Evolutionary conservation across 2,329 filamentous ascomycete genomes (phyloP).

Genomic region (Trichophyton mentagrophytes): DNA sequence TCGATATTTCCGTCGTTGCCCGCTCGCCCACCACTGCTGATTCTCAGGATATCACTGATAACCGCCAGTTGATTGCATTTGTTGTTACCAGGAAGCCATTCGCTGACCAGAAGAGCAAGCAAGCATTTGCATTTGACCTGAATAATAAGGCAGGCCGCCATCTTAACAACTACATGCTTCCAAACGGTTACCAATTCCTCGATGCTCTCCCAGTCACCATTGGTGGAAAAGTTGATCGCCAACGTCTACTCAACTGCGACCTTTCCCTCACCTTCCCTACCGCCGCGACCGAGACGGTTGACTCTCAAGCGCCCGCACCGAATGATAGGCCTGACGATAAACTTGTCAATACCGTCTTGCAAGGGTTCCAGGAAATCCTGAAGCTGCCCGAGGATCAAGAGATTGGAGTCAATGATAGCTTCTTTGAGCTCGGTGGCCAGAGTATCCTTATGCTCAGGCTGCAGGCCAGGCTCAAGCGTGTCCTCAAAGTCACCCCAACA

Average conservation of each 20-base stretch:
- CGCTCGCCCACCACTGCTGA: neutral
- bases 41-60: slow-evolving; percentile 6
- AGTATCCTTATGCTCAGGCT: slow-evolving; percentile 9
- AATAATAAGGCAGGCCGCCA: slow-evolving; percentile 1
- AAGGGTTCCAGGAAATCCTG: slow-evolving; percentile 7
- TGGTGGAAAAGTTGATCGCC: slow-evolving; percentile 8
- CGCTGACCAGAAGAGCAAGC: slow-evolving; percentile 6
- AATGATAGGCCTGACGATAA: neutral
- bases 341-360: neutral
- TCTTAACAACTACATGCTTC: slow-evolving; percentile 9
- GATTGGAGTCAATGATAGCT: slow-evolving; percentile 7
- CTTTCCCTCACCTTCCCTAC: slow-evolving; percentile 4
- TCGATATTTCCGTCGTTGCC: slow-evolving; percentile 7
- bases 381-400: slow-evolving; percentile 5
- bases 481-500: slow-evolving; percentile 4
- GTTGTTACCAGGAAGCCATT: slow-evolving; percentile 6
- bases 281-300: neutral
- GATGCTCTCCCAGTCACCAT: slow-evolving; percentile 8
- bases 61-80: slow-evolving; percentile 8
- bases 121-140: slow-evolving; percentile 5
- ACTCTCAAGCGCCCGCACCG: neutral
- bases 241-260: slow-evolving; percentile 5
- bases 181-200: slow-evolving; percentile 9
- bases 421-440: slow-evolving; percentile 8
- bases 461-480: slow-evolving; percentile 6